phyloP scores from a whole-genome alignment of 177 flowering plant genomes.

The Vitis hybrid region DNA sequence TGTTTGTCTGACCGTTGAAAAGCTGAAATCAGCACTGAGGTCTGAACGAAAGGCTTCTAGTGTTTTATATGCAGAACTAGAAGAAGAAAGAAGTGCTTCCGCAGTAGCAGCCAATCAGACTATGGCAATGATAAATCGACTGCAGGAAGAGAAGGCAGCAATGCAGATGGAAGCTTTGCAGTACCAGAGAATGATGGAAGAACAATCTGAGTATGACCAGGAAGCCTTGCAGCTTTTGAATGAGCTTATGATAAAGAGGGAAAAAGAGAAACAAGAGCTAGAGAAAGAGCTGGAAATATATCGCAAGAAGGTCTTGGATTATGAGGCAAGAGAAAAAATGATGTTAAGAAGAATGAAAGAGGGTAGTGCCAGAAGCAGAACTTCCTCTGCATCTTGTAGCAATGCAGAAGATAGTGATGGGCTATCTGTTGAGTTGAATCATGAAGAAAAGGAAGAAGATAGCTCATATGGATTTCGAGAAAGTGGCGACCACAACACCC shows the following conservation, averaged over 20 bases:
- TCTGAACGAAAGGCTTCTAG: conserved; percentile 54
- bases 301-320: conserved; percentile 53
- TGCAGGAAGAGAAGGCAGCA: conserved; percentile 92
- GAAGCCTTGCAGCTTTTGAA: conserved; percentile 85
- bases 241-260: conserved; percentile 80
- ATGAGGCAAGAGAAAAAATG: conserved; percentile 55
- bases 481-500: conserved; percentile 37
- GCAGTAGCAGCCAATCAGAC: conserved; percentile 82
- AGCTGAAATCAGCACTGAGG: conserved; percentile 52
- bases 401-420: conserved; percentile 56
- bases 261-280: conserved; percentile 80
- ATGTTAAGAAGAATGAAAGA: conserved; percentile 34
- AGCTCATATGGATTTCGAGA: conserved; percentile 26
- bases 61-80: conserved; percentile 68
- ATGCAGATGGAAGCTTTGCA: conserved; percentile 93
- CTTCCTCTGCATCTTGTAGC: conserved; percentile 54
- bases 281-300: conserved; percentile 68
- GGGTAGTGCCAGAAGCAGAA: conserved; percentile 36
- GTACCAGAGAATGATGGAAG: conserved; percentile 95
- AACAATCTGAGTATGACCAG: conserved; percentile 85
- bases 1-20: conserved; percentile 43
- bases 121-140: conserved; percentile 91
- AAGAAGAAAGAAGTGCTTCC: conserved; percentile 86
- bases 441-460: conserved; percentile 36
- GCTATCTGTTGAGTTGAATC: conserved; percentile 43